Conservation (phyloP, 352 stramenopile species). For the Phytophthora capsici region DNA sequence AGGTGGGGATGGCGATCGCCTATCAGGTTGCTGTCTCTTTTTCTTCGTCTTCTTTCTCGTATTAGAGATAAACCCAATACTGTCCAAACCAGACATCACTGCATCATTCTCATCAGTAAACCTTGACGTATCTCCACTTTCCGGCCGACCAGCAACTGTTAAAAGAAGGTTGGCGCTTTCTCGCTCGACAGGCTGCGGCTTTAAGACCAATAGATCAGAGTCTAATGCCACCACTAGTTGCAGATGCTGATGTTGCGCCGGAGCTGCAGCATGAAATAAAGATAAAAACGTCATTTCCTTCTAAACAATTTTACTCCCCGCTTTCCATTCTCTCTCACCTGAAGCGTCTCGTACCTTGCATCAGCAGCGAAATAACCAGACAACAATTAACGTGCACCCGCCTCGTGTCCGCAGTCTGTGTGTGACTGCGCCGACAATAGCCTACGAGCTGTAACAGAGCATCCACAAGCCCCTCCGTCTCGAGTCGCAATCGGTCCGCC, state of each 20-base stretch:
- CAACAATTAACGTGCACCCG: constrained; percentile 86
- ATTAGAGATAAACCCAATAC: background rate
- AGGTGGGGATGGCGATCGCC: constrained; percentile 10
- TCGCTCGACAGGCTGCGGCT: constrained; percentile 45
- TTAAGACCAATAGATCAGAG: constrained; percentile 71
- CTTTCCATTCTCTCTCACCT: constrained; percentile 15
- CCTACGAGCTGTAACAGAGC: constrained; percentile 76
- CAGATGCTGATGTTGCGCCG: constrained; percentile 35
- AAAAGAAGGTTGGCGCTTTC: constrained; percentile 57
- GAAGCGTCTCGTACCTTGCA: constrained; percentile 52
- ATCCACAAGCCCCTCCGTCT: constrained; percentile 76
- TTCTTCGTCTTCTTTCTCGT: constrained; percentile 25
- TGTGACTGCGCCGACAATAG: constrained; percentile 54
- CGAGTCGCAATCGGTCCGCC: constrained; percentile 50
- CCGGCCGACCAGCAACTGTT: constrained; percentile 54
- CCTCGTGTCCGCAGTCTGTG: constrained; percentile 59
- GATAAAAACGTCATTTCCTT: background rate
- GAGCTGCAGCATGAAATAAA: constrained; percentile 17
- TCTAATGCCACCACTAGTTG: constrained; percentile 71
- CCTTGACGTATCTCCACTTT: constrained; percentile 28
- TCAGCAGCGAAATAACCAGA: constrained; percentile 85
- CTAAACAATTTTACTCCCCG: background rate
- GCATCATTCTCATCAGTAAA: constrained; percentile 1
- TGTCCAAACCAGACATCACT: background rate
- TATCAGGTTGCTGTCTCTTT: constrained; percentile 15